These are phyloP conservation scores for Rubus idaeus DNA, from an alignment of 306 rosid species.

Conservation along the genomic window DNA sequence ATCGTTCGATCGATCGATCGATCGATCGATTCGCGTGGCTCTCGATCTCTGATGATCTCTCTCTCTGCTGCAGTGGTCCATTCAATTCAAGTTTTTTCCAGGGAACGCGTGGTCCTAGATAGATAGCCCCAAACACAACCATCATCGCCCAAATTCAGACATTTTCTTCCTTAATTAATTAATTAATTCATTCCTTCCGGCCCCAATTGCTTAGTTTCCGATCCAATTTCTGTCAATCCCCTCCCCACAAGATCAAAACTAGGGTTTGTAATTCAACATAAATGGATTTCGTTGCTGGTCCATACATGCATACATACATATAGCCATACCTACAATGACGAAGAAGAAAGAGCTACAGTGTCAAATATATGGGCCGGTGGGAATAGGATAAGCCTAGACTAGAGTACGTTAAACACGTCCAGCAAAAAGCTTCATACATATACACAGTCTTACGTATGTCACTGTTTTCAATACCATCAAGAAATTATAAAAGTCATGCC, in stretches of 20 bases:
- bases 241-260: not conserved
- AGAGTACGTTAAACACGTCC: not conserved
- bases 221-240: too few relatives aligned
- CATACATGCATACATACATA: slow-evolving; percentile 1
- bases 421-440: slow-evolving; percentile 4
- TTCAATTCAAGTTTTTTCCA: slow-evolving; percentile 1
- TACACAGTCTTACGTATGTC: slow-evolving; percentile 2
- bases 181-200: not conserved
- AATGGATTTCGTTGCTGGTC: not conserved
- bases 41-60: not conserved
- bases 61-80: slow-evolving; percentile 6
- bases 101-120: slow-evolving; percentile 7
- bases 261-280: not conserved
- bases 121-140: not conserved
- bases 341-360: slow-evolving; percentile 5
- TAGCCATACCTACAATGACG: slow-evolving; percentile 2
- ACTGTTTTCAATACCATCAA: not conserved
- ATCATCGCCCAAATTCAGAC: not conserved
- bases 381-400: not conserved
- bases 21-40: not conserved
- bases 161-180: not conserved
- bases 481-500: not conserved
- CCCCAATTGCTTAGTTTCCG: too few relatives aligned
- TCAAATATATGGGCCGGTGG: not conserved
- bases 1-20: too few relatives aligned